Percentiles rank a stretch among this genome's conserved stretches.
These are phyloP conservation scores for Euclidium syriacum DNA, from an alignment of 345 rosid genomes.

Conservation along the genomic window DNA sequence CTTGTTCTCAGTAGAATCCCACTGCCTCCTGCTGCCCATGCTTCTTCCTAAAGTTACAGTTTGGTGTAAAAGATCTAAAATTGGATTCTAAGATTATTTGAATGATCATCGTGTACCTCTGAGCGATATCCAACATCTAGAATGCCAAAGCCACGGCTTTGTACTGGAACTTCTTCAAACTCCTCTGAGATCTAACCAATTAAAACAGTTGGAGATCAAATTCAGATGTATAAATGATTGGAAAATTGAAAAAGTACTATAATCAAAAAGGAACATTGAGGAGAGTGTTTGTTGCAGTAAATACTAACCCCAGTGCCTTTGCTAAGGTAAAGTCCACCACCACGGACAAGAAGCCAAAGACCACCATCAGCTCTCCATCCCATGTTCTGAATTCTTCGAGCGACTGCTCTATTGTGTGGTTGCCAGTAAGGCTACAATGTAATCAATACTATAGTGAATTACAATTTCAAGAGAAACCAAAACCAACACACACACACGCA, in stretches of 20 bases:
- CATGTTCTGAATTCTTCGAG: conserved; percentile 95
- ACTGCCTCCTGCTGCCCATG: conserved; percentile 99
- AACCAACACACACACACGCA: neutral
- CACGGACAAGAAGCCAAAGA: conserved; percentile 98
- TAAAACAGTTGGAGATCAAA: conserved; percentile 1
- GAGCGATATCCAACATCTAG: conserved; percentile 95
- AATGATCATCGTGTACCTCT: conserved; percentile 38
- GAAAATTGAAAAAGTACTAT: neutral
- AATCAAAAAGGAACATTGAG: neutral
- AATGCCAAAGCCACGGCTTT: conserved; percentile 96
- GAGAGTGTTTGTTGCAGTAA: neutral
- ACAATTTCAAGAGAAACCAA: neutral
- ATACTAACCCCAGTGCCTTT: conserved; percentile 90
- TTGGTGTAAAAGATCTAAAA: neutral
- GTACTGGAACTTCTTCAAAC: conserved; percentile 72
- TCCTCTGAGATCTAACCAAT: conserved; percentile 63
- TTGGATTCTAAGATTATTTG: neutral
- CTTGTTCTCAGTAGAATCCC: conserved; percentile 82
- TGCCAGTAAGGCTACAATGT: conserved; percentile 81
- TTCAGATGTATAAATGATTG: neutral
- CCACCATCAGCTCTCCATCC: conserved; percentile 99
- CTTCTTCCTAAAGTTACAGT: conserved; percentile 80
- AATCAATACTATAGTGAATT: neutral
- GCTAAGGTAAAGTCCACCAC: conserved; percentile 97
- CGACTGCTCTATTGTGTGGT: conserved; percentile 96